phyloP scores from a whole-genome alignment of 1,284 basidiomycete genomes.

The Singerocomus inundabilis region DNA sequence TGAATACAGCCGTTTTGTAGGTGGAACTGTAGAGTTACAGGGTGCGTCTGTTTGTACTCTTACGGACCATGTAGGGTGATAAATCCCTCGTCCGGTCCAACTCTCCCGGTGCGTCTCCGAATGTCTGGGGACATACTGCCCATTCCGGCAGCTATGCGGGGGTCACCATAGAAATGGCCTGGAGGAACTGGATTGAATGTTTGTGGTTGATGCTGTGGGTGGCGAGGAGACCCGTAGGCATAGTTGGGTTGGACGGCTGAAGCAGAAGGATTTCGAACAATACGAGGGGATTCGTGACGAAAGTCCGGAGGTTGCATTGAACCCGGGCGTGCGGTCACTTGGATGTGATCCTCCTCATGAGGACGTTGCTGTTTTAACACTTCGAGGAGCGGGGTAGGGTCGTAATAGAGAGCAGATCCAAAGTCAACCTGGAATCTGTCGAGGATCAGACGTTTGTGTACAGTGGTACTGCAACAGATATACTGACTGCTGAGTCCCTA shows the following conservation, averaged over 20 bases:
- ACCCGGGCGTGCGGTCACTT: conserved; percentile 20
- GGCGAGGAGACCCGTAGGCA: conserved; percentile 36
- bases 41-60: conserved; percentile 16
- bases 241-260: conserved; percentile 32
- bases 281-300: conserved; percentile 34
- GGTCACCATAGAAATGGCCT: conserved; percentile 37
- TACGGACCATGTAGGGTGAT: conserved; percentile 34
- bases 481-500: conserved; percentile 75
- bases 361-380: conserved; percentile 39
- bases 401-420: conserved; percentile 52
- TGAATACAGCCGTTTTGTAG: not conserved
- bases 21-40: conserved; percentile 7
- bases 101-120: conserved; percentile 33
- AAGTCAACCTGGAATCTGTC: conserved; percentile 48
- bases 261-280: conserved; percentile 25
- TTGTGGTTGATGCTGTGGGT: conserved; percentile 31
- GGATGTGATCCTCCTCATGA: conserved; percentile 30
- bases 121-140: conserved; percentile 39
- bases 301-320: conserved; percentile 36
- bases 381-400: conserved; percentile 44
- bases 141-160: conserved; percentile 31
- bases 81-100: conserved; percentile 35
- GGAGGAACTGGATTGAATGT: conserved; percentile 34
- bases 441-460: conserved; percentile 3
- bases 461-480: not conserved